Evolutionary conservation across 768 basidiomycete genomes (phyloP).

Genomic region (Tricholoma matsutake): DNA sequence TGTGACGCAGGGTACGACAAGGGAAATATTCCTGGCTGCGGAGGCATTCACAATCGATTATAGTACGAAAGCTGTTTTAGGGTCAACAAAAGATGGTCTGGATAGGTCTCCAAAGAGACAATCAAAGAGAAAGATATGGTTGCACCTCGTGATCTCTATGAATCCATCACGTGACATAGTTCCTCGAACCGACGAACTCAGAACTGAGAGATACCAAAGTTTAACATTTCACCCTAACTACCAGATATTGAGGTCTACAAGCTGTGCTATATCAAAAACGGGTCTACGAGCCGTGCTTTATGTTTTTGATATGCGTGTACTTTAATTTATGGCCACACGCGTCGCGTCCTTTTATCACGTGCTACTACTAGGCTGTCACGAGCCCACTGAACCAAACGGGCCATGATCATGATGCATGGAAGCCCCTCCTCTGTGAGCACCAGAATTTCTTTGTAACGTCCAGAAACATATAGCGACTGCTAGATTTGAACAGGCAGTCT

Average conservation of each 20-base stretch:
- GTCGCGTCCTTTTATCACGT: background rate
- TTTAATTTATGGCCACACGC: background rate
- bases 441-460: background rate
- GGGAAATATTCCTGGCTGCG: slow-evolving; percentile 67
- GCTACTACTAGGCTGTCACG: background rate
- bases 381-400: too few relatives aligned
- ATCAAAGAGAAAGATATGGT: too few relatives aligned
- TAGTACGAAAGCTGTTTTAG: too few relatives aligned
- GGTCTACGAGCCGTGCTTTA: too few relatives aligned
- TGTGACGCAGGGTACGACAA: slow-evolving; percentile 49
- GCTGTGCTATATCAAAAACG: too few relatives aligned
- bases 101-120: background rate
- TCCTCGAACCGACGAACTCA: too few relatives aligned
- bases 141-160: background rate
- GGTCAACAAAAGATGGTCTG: background rate
- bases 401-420: too few relatives aligned
- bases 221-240: background rate
- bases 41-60: slow-evolving; percentile 44
- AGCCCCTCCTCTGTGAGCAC: background rate
- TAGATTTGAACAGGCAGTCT: background rate
- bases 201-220: background rate
- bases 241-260: too few relatives aligned
- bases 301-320: too few relatives aligned
- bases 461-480: background rate
- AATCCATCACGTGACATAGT: background rate